Percentiles rank a stretch among this genome's conserved stretches.
phyloP scores from a whole-genome alignment of 2,329 filamentous ascomycete genomes.

The Pestalotiopsis sp. region DNA sequence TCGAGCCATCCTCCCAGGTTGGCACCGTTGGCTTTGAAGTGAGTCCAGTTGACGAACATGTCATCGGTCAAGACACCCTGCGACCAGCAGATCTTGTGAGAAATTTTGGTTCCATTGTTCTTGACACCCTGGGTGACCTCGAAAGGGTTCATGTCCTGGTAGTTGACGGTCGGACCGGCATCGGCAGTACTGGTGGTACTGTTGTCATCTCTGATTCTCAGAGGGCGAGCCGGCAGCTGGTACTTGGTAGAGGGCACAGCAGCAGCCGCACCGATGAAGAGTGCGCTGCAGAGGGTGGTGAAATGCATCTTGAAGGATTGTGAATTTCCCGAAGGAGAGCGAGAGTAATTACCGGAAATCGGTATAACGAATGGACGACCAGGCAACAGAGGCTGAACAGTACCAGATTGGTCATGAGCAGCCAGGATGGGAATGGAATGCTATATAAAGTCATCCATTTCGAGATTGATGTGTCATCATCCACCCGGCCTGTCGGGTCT shows the following conservation, averaged over 20 bases:
- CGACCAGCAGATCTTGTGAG: slow-evolving; percentile 5
- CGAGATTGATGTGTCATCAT: not conserved
- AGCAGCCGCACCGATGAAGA: not conserved
- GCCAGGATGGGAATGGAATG: not conserved
- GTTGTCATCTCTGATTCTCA: not conserved
- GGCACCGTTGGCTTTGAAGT: slow-evolving; percentile 8
- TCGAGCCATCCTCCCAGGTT: slow-evolving; percentile 8
- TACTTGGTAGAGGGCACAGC: not conserved
- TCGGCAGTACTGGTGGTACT: not conserved
- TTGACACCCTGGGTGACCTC: not conserved
- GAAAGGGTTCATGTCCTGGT: slow-evolving; percentile 7
- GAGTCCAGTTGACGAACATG: slow-evolving; percentile 4
- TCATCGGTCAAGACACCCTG: slow-evolving; percentile 3
- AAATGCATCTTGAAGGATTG: slow-evolving; percentile 2
- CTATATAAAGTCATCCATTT: not conserved
- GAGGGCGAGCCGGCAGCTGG: not conserved
- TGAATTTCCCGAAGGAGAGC: not conserved
- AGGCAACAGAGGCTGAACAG: slow-evolving; percentile 1
- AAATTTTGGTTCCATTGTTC: not conserved
- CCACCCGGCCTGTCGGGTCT: not conserved
- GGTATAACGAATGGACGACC: not conserved
- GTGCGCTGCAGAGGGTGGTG: not conserved
- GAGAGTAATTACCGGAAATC: not conserved
- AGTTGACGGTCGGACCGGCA: not conserved
- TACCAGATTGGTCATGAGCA: not conserved